Conservation (phyloP, 257 asterid species). For the Nicotiana tomentosiformis region DNA sequence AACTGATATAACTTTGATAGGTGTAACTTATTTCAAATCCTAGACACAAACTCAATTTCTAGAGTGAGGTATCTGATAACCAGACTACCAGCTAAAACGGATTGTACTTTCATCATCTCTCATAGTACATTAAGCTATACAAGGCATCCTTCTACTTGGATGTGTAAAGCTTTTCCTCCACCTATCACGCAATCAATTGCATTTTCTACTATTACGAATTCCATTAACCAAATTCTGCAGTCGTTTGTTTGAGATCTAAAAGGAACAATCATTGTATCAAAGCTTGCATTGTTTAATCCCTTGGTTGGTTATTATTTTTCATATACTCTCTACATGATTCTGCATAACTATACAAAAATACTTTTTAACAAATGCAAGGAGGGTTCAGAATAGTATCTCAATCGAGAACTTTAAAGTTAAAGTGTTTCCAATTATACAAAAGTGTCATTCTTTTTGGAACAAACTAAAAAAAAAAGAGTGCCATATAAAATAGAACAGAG, state of each 20-base stretch:
- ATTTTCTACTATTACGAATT: not conserved
- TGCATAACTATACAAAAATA: not conserved
- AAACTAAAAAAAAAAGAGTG: too few species aligned
- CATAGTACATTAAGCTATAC: not conserved
- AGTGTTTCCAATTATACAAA: too few species aligned
- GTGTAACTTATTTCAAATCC: not conserved
- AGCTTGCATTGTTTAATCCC: not conserved
- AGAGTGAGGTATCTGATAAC: not conserved
- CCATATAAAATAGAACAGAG: too few species aligned
- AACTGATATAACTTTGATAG: not conserved
- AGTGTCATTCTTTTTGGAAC: too few species aligned
- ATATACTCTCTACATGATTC: not conserved
- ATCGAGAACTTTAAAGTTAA: too few species aligned
- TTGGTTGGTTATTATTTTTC: not conserved
- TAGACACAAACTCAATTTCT: not conserved
- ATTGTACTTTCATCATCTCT: not conserved
- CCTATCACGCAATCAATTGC: not conserved
- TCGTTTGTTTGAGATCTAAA: not conserved
- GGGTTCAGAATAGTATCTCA: too few species aligned
- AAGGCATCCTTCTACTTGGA: not conserved
- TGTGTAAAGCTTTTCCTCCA: not conserved
- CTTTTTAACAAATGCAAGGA: too few species aligned
- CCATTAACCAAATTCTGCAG: not conserved
- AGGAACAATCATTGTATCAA: not conserved
- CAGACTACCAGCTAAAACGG: not conserved